Conservation (phyloP, 2,329 filamentous ascomycete species). For the Paraphoma chrysanthemicola region DNA sequence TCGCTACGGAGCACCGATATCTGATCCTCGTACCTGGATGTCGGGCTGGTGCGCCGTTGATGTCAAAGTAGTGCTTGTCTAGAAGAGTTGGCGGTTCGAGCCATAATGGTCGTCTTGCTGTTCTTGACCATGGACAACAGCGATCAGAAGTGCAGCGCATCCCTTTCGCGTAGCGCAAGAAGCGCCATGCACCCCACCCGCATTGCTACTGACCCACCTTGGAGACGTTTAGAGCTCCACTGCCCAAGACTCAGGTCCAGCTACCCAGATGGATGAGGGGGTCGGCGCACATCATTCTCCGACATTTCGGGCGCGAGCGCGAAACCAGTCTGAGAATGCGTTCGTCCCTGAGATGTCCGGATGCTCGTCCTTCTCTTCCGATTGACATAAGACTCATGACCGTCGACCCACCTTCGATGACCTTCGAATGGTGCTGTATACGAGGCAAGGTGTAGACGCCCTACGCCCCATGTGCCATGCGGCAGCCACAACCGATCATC, state of each 20-base stretch:
- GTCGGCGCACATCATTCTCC: not conserved
- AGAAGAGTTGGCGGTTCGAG: too few species aligned
- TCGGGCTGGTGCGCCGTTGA: not conserved
- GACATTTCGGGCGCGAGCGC: not conserved
- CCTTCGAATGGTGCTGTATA: not conserved
- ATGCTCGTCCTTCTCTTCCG: too few species aligned
- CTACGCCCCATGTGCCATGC: not conserved
- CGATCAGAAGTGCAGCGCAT: not conserved
- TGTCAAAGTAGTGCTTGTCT: too few species aligned
- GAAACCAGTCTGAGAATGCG: not conserved
- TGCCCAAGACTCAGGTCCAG: not conserved
- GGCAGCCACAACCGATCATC: not conserved
- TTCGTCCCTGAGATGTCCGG: too few species aligned
- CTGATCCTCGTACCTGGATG: not conserved
- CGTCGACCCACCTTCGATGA: not conserved
- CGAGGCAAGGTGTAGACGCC: not conserved
- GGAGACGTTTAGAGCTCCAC: not conserved
- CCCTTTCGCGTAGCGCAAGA: not conserved
- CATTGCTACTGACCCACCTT: not conserved
- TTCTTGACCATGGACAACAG: not conserved
- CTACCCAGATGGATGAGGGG: not conserved
- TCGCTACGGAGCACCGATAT: not conserved
- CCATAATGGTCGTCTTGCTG: not conserved
- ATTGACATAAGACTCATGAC: too few species aligned
- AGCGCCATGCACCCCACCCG: not conserved